Evolutionary conservation across 2,329 filamentous ascomycete species (phyloP).

Genomic region (Pseudocercospora vitis): DNA sequence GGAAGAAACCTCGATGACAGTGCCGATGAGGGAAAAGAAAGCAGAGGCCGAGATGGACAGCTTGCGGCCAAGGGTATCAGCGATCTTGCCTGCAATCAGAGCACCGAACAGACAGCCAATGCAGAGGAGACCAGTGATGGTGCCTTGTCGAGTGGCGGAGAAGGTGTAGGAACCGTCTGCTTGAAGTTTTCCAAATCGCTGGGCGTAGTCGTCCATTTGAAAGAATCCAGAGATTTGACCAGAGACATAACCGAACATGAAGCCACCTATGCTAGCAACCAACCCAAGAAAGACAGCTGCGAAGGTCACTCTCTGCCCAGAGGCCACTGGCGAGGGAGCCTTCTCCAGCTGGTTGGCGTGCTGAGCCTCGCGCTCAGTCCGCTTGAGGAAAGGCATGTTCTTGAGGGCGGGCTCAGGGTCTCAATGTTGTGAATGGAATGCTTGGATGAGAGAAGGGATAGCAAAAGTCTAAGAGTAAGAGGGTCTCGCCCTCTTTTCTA

Average conservation of each 20-base stretch:
- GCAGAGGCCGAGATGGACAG: constrained; percentile 52
- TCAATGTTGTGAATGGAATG: neutral
- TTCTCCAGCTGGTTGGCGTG: constrained; percentile 37
- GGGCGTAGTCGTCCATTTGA: constrained; percentile 52
- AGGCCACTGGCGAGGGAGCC: constrained; percentile 24
- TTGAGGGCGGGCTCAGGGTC: neutral
- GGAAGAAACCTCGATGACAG: constrained; percentile 47
- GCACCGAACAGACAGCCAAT: constrained; percentile 47
- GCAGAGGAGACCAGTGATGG: constrained; percentile 47
- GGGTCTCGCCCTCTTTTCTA: constrained; percentile 11
- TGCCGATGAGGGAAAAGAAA: constrained; percentile 44
- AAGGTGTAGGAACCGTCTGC: constrained; percentile 42
- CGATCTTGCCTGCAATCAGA: constrained; percentile 47
- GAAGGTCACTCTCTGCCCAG: constrained; percentile 36
- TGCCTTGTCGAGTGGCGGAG: constrained; percentile 39
- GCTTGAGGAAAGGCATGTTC: constrained; percentile 39
- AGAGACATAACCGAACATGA: constrained; percentile 53
- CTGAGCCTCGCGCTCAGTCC: constrained; percentile 35
- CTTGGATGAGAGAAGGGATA: constrained; percentile 7
- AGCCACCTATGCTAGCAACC: constrained; percentile 57
- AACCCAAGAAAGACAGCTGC: constrained; percentile 55
- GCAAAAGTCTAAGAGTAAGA: neutral
- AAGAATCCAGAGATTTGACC: constrained; percentile 57
- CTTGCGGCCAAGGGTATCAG: constrained; percentile 54
- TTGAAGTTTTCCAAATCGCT: constrained; percentile 55